Conservation (phyloP, 257 asterid genomes). For the Plantago elongata region DNA sequence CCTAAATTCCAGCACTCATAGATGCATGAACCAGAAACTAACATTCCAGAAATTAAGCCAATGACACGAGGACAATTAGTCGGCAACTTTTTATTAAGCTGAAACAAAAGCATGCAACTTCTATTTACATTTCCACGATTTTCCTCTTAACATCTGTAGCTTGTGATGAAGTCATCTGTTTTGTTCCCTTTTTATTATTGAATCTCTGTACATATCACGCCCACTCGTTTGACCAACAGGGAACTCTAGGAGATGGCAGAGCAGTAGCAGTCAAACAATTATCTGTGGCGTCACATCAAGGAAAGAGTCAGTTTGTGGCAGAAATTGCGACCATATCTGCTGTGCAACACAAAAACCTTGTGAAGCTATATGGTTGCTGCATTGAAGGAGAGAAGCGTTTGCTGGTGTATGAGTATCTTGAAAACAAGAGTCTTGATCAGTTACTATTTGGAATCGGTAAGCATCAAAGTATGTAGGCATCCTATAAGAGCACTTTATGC, state of each 20-base stretch:
- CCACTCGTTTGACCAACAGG: constrained; percentile 31
- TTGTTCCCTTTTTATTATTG: too few species aligned
- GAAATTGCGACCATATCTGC: constrained; percentile 92
- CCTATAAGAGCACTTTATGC: too few species aligned
- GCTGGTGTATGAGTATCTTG: constrained; percentile 84
- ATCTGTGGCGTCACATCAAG: constrained; percentile 79
- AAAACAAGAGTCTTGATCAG: constrained; percentile 86
- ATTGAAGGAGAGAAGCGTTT: constrained; percentile 70
- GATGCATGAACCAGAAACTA: constrained; percentile 1
- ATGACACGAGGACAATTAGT: too few species aligned
- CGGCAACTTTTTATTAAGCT: too few species aligned
- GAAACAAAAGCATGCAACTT: too few species aligned
- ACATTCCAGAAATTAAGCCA: not conserved
- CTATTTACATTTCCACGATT: too few species aligned
- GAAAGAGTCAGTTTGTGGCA: constrained; percentile 79
- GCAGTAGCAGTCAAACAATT: constrained; percentile 74
- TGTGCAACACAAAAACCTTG: constrained; percentile 91
- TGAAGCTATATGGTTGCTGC: constrained; percentile 84
- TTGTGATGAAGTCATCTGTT: too few species aligned
- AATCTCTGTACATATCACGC: not conserved
- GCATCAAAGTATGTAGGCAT: not conserved
- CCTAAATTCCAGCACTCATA: not conserved
- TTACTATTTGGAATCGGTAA: constrained; percentile 57
- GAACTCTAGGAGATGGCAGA: constrained; percentile 67
- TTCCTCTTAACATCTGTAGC: too few species aligned